A percentile compares a stretch with the other conserved stretches of the same genome.
Evolutionary conservation across 306 rosid species (phyloP).

Genomic region (Castanea mollissima): DNA sequence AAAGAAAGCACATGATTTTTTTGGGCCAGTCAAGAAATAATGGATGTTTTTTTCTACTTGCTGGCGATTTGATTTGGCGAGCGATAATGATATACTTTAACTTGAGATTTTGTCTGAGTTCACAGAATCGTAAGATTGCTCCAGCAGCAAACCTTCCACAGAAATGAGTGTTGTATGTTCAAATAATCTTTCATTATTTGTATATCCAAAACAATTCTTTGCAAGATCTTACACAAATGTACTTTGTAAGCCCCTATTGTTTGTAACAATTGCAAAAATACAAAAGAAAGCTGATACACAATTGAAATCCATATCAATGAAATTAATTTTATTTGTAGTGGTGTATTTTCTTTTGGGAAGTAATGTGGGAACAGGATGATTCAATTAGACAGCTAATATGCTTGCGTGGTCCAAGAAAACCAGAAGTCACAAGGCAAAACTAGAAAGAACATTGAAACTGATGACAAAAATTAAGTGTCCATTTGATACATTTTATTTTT

Average conservation of each 20-base stretch:
- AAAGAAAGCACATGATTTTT: slow-evolving; percentile 9
- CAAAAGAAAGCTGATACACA: background rate
- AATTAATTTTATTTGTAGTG: background rate
- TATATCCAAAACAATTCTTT: slow-evolving; percentile 23
- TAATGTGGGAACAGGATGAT: background rate
- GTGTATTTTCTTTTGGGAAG: background rate
- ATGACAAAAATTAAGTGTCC: too few relatives aligned
- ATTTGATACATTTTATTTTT: too few relatives aligned
- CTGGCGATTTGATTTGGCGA: slow-evolving; percentile 4
- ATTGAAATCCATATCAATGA: slow-evolving; percentile 12
- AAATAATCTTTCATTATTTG: slow-evolving; percentile 27
- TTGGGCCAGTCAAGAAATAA: slow-evolving; percentile 21
- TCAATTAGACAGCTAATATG: too few relatives aligned
- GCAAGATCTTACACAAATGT: slow-evolving; percentile 25
- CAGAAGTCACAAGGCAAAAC: too few relatives aligned
- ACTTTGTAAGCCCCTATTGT: slow-evolving; percentile 12
- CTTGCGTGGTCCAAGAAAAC: too few relatives aligned
- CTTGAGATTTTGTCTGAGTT: slow-evolving; percentile 16
- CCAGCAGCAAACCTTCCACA: slow-evolving; percentile 23
- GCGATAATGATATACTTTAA: slow-evolving; percentile 21
- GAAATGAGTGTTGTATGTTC: slow-evolving; percentile 36
- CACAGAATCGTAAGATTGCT: slow-evolving; percentile 22
- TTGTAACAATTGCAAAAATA: slow-evolving; percentile 18
- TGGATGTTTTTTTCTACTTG: slow-evolving; percentile 17
- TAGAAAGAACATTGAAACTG: too few relatives aligned